These are phyloP conservation scores for Ganoderma sinense DNA, from an alignment of 1,284 basidiomycete species.

Conservation along the genomic window DNA sequence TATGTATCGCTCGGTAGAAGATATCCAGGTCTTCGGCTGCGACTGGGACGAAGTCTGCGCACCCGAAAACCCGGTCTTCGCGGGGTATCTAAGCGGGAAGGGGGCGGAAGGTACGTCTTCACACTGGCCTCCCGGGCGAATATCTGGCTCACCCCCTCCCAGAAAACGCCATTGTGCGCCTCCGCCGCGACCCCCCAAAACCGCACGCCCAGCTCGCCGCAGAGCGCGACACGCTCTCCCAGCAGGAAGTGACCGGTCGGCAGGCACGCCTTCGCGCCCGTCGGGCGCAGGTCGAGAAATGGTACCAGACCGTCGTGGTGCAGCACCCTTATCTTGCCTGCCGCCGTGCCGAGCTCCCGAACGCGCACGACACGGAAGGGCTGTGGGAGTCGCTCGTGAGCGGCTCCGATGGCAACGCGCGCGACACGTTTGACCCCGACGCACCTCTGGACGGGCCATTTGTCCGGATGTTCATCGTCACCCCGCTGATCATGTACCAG, in stretches of 20 bases:
- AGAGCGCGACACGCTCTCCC: neutral
- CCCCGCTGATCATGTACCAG: too few species aligned
- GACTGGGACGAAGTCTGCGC: neutral
- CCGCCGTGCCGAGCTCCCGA: neutral
- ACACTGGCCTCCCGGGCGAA: too few species aligned
- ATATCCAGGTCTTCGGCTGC: neutral
- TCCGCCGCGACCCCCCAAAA: neutral
- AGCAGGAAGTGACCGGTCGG: neutral
- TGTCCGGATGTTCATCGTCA: too few species aligned
- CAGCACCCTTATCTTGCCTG: neutral
- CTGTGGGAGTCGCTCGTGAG: neutral
- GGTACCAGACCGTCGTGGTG: neutral
- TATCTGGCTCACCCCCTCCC: too few species aligned
- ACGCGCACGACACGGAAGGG: neutral
- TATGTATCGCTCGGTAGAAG: neutral
- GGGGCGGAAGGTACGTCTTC: too few species aligned
- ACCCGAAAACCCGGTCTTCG: too few species aligned
- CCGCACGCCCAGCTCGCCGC: neutral
- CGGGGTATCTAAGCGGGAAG: too few species aligned
- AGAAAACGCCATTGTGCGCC: too few species aligned
- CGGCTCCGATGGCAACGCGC: neutral
- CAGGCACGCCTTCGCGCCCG: neutral
- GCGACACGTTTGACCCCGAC: neutral
- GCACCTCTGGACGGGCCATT: too few species aligned
- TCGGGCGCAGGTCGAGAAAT: neutral